Conservation (phyloP, 176 grass and related monocot species). For the Rhynchospora tenuis region DNA sequence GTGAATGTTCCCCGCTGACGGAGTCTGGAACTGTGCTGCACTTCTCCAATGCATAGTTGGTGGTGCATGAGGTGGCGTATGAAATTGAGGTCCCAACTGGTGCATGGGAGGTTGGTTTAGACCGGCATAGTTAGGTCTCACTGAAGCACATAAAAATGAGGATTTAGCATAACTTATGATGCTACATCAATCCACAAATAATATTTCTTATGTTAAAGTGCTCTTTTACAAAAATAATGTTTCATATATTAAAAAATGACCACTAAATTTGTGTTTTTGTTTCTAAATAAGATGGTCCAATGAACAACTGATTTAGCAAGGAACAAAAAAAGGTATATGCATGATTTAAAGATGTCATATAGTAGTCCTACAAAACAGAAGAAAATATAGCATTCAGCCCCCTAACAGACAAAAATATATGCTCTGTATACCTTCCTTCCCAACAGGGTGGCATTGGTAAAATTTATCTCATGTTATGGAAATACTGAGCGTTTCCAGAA, state of each 20-base stretch:
- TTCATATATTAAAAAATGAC: neutral
- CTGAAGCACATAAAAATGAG: neutral
- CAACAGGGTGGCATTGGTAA: neutral
- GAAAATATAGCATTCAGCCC: neutral
- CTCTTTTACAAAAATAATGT: neutral
- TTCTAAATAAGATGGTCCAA: neutral
- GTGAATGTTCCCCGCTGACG: neutral
- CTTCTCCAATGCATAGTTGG: neutral
- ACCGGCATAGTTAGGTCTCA: neutral
- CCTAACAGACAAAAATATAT: neutral
- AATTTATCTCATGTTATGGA: neutral
- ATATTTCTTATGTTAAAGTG: neutral
- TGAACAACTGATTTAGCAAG: neutral
- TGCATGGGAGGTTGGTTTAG: neutral
- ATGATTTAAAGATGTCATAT: neutral
- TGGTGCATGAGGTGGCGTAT: neutral
- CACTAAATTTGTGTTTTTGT: neutral
- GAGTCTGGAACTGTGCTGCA: conserved; percentile 13
- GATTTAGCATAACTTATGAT: neutral
- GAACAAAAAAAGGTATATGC: neutral
- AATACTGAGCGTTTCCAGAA: neutral
- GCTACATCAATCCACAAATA: neutral
- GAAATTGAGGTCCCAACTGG: neutral
- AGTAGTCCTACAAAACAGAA: neutral
- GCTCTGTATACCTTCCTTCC: neutral